Conservation (phyloP, 371 early-diverging fungal genomes). For the Lichtheimia hyalospora region DNA sequence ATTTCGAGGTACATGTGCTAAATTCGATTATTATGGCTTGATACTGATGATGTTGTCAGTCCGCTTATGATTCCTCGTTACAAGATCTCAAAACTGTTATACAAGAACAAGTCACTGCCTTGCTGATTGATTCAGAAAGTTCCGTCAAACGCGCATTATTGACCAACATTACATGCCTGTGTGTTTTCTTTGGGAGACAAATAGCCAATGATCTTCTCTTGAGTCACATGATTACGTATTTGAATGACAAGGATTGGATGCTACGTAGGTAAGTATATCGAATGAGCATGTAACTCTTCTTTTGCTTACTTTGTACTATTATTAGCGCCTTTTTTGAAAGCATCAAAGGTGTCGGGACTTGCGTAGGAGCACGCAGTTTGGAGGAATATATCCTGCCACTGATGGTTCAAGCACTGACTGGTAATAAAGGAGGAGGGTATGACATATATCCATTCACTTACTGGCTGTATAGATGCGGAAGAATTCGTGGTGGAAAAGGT, state of each 20-base stretch:
- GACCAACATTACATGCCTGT: constrained; percentile 72
- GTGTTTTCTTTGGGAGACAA: constrained; percentile 84
- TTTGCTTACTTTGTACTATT: neutral
- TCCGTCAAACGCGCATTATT: constrained; percentile 79
- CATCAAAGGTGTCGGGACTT: constrained; percentile 86
- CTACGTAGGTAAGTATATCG: constrained; percentile 63
- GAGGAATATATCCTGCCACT: constrained; percentile 94
- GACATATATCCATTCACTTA: neutral
- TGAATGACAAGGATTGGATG: constrained; percentile 93
- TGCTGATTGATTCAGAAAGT: constrained; percentile 73
- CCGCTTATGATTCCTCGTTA: constrained; percentile 71
- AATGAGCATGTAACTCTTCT: neutral
- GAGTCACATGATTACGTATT: constrained; percentile 92
- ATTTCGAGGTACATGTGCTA: constrained; percentile 46
- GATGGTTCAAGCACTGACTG: constrained; percentile 87
- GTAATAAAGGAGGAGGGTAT: constrained; percentile 29
- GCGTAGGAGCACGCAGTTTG: constrained; percentile 81
- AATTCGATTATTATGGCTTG: neutral
- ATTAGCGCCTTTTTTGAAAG: constrained; percentile 89
- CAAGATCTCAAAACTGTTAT: constrained; percentile 73
- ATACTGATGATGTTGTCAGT: constrained; percentile 28
- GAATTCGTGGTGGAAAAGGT: constrained; percentile 92
- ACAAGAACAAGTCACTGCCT: constrained; percentile 68
- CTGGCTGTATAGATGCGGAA: constrained; percentile 67
- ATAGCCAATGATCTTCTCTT: constrained; percentile 84